Conservation (phyloP, 805 yeast genomes). For the Clavispora phyllophila region DNA sequence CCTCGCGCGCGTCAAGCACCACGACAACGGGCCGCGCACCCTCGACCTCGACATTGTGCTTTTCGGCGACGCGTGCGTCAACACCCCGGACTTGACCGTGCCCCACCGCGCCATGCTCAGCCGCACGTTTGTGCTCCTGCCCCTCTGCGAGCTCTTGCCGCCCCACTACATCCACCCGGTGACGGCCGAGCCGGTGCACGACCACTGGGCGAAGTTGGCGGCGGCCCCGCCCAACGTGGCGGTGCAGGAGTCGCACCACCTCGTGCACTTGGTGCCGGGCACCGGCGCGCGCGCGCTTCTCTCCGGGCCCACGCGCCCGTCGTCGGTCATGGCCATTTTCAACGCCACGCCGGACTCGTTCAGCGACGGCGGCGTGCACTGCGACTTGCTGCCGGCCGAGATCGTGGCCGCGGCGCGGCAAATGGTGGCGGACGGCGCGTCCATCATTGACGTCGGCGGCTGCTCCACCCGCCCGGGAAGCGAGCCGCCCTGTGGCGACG, state of each 20-base stretch:
- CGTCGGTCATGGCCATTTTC: constrained; percentile 80
- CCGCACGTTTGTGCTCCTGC: constrained; percentile 84
- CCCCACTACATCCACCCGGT: constrained; percentile 74
- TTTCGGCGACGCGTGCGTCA: constrained; percentile 56
- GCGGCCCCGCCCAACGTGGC: constrained; percentile 28
- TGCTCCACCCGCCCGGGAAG: constrained; percentile 88
- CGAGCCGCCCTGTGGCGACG: constrained; percentile 51
- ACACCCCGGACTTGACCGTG: constrained; percentile 54
- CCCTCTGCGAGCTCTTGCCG: constrained; percentile 74
- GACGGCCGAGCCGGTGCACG: constrained; percentile 73
- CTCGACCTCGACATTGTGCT: constrained; percentile 86
- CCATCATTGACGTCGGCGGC: constrained; percentile 88
- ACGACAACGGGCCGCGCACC: constrained; percentile 88
- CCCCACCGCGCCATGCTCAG: constrained; percentile 91
- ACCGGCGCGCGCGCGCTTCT: constrained; percentile 6
- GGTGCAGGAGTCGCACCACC: constrained; percentile 46
- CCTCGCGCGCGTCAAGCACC: constrained; percentile 64
- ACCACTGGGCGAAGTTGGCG: constrained; percentile 55
- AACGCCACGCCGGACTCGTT: constrained; percentile 94
- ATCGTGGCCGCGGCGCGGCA: constrained; percentile 42
- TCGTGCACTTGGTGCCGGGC: constrained; percentile 49
- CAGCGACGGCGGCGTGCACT: constrained; percentile 72
- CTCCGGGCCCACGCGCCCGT: constrained; percentile 29
- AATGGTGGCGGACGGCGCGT: constrained; percentile 58
- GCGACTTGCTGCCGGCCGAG: constrained; percentile 26